A percentile compares a stretch with the other conserved stretches of the same genome.
phyloP scores from a whole-genome alignment of 768 basidiomycete species.

The Suillus variegatus region DNA sequence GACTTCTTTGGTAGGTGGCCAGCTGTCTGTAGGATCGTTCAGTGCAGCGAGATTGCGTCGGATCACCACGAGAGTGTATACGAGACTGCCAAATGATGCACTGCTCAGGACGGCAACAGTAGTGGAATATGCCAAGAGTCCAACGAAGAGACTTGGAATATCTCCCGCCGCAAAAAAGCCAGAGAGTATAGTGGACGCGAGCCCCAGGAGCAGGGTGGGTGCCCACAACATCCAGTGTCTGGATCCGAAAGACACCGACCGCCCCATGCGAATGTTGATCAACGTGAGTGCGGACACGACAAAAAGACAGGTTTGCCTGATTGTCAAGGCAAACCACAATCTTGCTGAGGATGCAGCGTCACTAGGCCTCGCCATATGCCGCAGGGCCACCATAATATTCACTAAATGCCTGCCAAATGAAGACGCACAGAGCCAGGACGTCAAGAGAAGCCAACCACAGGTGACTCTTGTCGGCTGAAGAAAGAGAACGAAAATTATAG shows the following conservation, averaged over 20 bases:
- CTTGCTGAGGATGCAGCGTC: conserved; percentile 57
- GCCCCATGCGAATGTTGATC: conserved; percentile 69
- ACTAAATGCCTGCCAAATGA: conserved; percentile 64
- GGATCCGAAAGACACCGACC: conserved; percentile 66
- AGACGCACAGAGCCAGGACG: conserved; percentile 57
- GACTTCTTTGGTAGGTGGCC: conserved; percentile 57
- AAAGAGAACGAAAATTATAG: conserved; percentile 55
- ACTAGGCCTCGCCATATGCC: conserved; percentile 42
- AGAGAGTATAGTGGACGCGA: conserved; percentile 59
- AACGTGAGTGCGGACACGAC: conserved; percentile 61
- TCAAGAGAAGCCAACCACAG: conserved; percentile 74
- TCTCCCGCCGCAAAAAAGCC: conserved; percentile 58
- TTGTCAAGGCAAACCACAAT: conserved; percentile 69
- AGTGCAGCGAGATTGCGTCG: conserved; percentile 62
- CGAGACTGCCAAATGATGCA: conserved; percentile 56
- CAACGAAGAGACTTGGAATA: conserved; percentile 57
- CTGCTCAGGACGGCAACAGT: conserved; percentile 53
- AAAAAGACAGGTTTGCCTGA: conserved; percentile 69
- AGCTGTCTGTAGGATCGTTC: conserved; percentile 52
- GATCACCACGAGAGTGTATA: conserved; percentile 64
- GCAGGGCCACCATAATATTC: conserved; percentile 52
- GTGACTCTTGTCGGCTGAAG: conserved; percentile 69
- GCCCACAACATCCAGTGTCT: conserved; percentile 76
- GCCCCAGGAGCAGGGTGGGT: conserved; percentile 55
- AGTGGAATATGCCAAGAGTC: conserved; percentile 59